These are phyloP conservation scores for Brassica napus DNA, from an alignment of 345 rosid genomes.

Conservation along the genomic window Da-Ae NC_063443.1:15742501-15743000, in stretches of 20 bases:
- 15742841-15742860: neutral
- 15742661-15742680: constrained; percentile 13
- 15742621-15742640: constrained; percentile 24
- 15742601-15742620: constrained; percentile 9
- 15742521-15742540: neutral
- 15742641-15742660: constrained; percentile 4
- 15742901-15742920: neutral
- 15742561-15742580: neutral
- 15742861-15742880: neutral
- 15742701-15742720: constrained; percentile 22
- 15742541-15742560: neutral
- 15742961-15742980: neutral
- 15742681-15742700: constrained; percentile 2
- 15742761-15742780: constrained; percentile 28
- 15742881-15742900: neutral
- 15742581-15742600: neutral
- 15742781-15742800: constrained; percentile 27
- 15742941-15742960: neutral
- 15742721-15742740: constrained; percentile 38
- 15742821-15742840: constrained; percentile 19
- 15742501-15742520: neutral
- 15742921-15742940: neutral
- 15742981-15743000: neutral
- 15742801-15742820: constrained; percentile 35
- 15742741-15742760: constrained; percentile 36